Percentiles rank a stretch among this genome's conserved stretches.
These are phyloP conservation scores for Pecoramyces ruminantium DNA, from an alignment of 192 early-diverging fungal genomes.

Conservation along the genomic window DNA sequence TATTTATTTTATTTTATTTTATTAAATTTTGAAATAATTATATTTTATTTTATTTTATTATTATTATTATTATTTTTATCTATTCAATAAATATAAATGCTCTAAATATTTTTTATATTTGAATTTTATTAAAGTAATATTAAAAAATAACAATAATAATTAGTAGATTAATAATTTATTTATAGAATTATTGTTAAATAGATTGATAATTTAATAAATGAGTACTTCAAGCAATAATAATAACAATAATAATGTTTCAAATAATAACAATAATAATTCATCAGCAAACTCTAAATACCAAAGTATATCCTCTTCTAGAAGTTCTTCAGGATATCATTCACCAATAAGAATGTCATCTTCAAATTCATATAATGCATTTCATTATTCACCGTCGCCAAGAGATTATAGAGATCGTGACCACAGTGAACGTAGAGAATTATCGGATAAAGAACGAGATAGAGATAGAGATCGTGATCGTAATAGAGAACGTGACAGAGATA, in stretches of 20 bases:
- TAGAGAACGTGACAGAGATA: background rate
- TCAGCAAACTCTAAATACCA: background rate
- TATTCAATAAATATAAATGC: too few relatives aligned
- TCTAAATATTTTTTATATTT: too few relatives aligned
- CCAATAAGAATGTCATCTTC: background rate
- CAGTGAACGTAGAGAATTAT: background rate
- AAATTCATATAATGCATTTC: background rate
- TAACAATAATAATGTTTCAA: background rate
- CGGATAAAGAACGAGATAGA: background rate
- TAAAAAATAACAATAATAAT: too few relatives aligned
- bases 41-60: too few relatives aligned
- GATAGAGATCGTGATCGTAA: background rate
- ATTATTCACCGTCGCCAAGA: background rate
- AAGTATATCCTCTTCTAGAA: background rate
- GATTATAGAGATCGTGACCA: background rate
- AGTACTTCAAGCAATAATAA: background rate
- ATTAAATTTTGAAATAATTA: too few relatives aligned
- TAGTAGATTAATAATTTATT: too few relatives aligned
- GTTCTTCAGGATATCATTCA: background rate
- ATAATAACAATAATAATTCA: background rate
- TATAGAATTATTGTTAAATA: too few relatives aligned
- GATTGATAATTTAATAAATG: background rate
- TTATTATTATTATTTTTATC: too few relatives aligned
- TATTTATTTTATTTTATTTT: too few relatives aligned
- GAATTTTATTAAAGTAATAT: too few relatives aligned